Base-by-base conservation (phyloP, 257 asterid genomes). In the Capsicum rhomboideum region DNA sequence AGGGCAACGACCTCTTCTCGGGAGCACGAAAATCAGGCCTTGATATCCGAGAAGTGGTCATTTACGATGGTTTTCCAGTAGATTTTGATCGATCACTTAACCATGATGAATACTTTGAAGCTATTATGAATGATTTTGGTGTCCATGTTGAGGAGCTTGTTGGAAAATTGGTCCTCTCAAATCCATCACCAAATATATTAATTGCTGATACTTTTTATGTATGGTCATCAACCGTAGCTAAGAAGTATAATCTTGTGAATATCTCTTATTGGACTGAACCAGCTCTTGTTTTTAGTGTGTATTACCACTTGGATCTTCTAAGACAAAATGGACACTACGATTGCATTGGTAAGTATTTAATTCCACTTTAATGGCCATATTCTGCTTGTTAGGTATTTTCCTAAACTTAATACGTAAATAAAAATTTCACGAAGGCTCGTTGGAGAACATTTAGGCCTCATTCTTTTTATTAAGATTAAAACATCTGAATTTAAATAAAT, bases 251-350 rank as follows among this genome's bases (percentile, higher is more conserved):
- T 77, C 83, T 93, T 55, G 95, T 92, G 6, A 82, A 86, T 63
- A 93, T 89, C 2, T 93, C 96, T 6, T 91, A 90, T 66, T 92
- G 96, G 97, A 92, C 96, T 18, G 94, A 93, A 34, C 95, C 96
- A 20, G 96, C 94, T 64, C 75, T 92, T 56, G 93, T 90, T 21
- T 85, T 93, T 81, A 89, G 91, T 6, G 40, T 93, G 61, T 92
- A 93, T 82, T 93, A 93, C 78, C 97, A 93, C 85, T 74, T 93
- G 61, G 93, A 92, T 83, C 90, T 93, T 90, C 92, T 93, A 85
- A 86, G 79, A 90, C 40, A 84, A 75, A 91, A 94, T 82, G 90
- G 92, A 74, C 98, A 94, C 78, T 92, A 91, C 44, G 91, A 89
- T 46, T 80, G 92, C 42, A 49, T 82, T 55, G 91, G 95, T 93